A percentile compares a stretch with the other conserved stretches of the same genome.
Conservation (phyloP, 1,284 basidiomycete genomes). For the Trichosporon coremiiforme region DNA sequence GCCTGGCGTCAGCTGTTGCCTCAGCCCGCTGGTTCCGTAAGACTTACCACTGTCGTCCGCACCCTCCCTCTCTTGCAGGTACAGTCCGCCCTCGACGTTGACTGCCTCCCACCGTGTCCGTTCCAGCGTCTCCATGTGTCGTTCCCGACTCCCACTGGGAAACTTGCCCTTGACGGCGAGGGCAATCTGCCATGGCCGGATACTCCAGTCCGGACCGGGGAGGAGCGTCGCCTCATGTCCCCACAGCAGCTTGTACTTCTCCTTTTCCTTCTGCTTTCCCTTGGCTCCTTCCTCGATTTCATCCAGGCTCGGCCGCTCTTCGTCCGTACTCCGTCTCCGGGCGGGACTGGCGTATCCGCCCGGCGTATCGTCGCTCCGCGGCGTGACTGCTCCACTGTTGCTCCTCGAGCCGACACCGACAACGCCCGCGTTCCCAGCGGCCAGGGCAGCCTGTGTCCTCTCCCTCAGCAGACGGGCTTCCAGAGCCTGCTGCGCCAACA, state of each 20-base stretch:
- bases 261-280: background rate
- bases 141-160: constrained; percentile 30
- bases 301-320: background rate
- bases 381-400: background rate
- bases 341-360: background rate
- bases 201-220: constrained; percentile 41
- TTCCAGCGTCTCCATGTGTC: constrained; percentile 24
- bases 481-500: background rate
- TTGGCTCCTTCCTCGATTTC: background rate
- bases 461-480: background rate
- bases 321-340: background rate
- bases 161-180: constrained; percentile 42
- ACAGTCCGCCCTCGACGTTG: constrained; percentile 4
- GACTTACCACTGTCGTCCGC: constrained; percentile 14
- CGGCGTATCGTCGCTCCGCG: constrained; percentile 6
- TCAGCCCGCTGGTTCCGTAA: too few relatives aligned
- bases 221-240: constrained; percentile 31
- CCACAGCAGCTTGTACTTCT: constrained; percentile 25
- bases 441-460: background rate
- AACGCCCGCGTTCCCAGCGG: background rate
- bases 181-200: constrained; percentile 44
- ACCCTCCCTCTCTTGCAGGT: background rate
- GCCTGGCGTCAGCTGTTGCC: background rate
- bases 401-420: background rate
- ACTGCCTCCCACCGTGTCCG: constrained; percentile 8